Base-by-base conservation (phyloP, 306 rosid species). In the Lathyrus aphaca region DNA sequence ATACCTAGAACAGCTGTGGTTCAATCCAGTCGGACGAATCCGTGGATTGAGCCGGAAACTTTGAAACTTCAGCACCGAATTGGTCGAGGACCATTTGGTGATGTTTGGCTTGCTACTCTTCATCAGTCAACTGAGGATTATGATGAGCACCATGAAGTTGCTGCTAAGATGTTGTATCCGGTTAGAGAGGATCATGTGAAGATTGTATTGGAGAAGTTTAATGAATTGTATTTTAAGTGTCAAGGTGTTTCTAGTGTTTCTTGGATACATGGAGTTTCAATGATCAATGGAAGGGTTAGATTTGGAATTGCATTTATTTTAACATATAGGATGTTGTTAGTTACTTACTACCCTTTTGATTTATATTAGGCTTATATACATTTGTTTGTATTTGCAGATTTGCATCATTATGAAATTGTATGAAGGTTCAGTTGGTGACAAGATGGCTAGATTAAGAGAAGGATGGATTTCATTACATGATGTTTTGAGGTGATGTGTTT, bases 41-140 rank as follows among this genome's bases (percentile, higher is more conserved):
- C 89, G 4, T 81, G 98, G 96, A 87, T 87, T 78, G 92, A 88
- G 74, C 89, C 98, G 40, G 79, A 86, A 51, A 82, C 86, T 39
- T 77, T 94, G 83, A 94, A 88, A 66, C 98, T 94, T 76, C 78
- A 85, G 54, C 95, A 94, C 82, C 83, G 98, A 79, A 87, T 90
- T 66, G 97, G 96, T 16, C 82, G 95, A 64, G 98, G 98, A 0
- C 85, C 85, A 10, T 88, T 90, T 44, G 98, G 98, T 39, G 98
- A 94, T 76, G 89, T 94, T 77, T 94, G 98, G 97, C 78, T 94
- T 66, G 98, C 92, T 46, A 94, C 98, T 38, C 90, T 72, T 82
- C 97, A 90, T 79, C 97, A 80, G 68, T 87, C 98, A 38, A 85
- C 90, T 60, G 83, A 84, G 60, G 92, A 90, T 68, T 85, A 76